Evolutionary conservation across 2,329 filamentous ascomycete genomes (phyloP), one percentile per base, ranked within the genome.

Genomic region (Domatiomyces catenatus): DNA sequence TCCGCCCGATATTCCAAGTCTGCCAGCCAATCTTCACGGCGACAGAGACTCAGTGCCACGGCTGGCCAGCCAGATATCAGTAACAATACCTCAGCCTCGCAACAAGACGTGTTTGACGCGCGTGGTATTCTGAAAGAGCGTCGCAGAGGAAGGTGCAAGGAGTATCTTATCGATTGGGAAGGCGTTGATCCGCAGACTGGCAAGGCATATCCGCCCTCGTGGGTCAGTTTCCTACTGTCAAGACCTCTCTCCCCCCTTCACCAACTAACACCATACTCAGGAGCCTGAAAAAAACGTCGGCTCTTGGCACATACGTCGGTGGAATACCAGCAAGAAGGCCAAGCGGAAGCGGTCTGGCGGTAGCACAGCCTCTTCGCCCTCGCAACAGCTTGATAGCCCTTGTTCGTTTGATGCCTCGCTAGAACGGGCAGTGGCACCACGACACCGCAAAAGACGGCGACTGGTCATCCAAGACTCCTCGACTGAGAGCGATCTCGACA

Each of bases 81-180:
- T 19, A 18, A 5, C 19, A 26, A 12, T 24, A 2, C 17, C 45
- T 2, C 18, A 5, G 18, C 10, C 43, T 6, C 43, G 12, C 8
- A 2, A 32, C 28, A 51, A 44, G 53, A 49, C 24, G 39, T 8
- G 28, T 59, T 54, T 52, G 55, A 55, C 5, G 56, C 53, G 2
- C 44, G 42, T 4, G 32, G 22, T 45, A 55, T 59, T 15, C 15
- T 75, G 61, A 68, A 72, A 42, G 54, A 62, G 42, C 63, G 62
- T 60, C 62, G 60, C 49, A 20, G 44, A 42, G 48, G 48, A 44
- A 53, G 53, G 36, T 47, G 47, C 45, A 52, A 28, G 22, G 43
- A 56, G 48, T 59, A 55, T 47, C 50, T 56, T 18, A 50, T 60
- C 7, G 47, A 54, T 46, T 60, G 58, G 58, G 50, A 51, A 42